Percentiles rank a stretch among this genome's conserved stretches.
These are phyloP conservation scores for Phytophthora syringae DNA, from an alignment of 352 stramenopile species.

Conservation along the genomic window DNA sequence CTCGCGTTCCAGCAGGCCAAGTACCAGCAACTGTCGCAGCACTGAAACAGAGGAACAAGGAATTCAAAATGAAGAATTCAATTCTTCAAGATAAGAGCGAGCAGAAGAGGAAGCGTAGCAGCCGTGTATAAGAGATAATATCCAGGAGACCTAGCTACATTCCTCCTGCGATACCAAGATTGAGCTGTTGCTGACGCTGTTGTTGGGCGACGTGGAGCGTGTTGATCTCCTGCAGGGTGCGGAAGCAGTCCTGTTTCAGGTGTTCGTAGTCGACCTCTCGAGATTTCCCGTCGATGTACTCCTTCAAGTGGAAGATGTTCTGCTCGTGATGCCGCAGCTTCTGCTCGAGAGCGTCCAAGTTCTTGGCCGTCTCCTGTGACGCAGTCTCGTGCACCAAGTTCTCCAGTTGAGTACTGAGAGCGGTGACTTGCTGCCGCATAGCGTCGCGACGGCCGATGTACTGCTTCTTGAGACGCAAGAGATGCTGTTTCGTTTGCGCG, in stretches of 20 bases:
- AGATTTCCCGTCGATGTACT: constrained; percentile 90
- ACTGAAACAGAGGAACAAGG: constrained; percentile 17
- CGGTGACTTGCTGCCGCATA: constrained; percentile 86
- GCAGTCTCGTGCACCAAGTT: constrained; percentile 76
- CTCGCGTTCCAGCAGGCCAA: constrained; percentile 71
- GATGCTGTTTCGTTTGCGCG: constrained; percentile 77
- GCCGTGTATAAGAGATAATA: constrained; percentile 24
- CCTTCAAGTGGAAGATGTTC: constrained; percentile 92
- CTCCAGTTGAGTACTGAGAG: constrained; percentile 69
- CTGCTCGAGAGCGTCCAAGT: constrained; percentile 85
- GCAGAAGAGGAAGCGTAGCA: too few species aligned
- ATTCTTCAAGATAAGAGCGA: constrained; percentile 1
- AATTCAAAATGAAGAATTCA: constrained; percentile 7
- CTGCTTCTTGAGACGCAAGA: constrained; percentile 77
- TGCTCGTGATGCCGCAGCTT: constrained; percentile 93
- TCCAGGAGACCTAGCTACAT: constrained; percentile 10
- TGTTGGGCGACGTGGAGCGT: constrained; percentile 68
- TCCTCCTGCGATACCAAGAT: constrained; percentile 25
- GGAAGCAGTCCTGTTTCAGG: constrained; percentile 84
- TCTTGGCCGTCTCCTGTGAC: constrained; percentile 83
- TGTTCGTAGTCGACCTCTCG: constrained; percentile 91
- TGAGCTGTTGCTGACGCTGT: constrained; percentile 37
- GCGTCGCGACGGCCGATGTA: constrained; percentile 87
- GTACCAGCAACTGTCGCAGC: constrained; percentile 58
- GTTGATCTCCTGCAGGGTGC: constrained; percentile 79